Evolutionary conservation across 345 rosid genomes (phyloP).

Genomic region (Odontarrhena argentea): DNA sequence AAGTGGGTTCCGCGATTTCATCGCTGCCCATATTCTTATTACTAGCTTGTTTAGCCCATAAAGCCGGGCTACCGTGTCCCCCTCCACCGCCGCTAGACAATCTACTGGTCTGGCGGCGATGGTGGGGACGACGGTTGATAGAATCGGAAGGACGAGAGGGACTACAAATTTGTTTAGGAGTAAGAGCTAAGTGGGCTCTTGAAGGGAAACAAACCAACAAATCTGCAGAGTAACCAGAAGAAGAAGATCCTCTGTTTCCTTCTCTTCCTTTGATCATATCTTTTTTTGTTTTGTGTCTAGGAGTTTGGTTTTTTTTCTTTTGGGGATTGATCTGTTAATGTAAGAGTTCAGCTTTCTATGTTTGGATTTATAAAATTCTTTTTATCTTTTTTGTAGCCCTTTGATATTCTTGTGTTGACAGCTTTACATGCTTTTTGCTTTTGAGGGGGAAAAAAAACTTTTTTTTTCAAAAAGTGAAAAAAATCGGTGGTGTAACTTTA

Average conservation of each 20-base stretch:
- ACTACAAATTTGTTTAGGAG: constrained; percentile 74
- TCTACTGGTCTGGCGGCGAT: constrained; percentile 47
- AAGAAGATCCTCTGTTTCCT: constrained; percentile 46
- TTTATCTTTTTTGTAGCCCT: constrained; percentile 20
- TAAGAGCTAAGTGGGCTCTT: constrained; percentile 65
- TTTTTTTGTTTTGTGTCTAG: constrained; percentile 20
- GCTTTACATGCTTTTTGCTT: constrained; percentile 41
- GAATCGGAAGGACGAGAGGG: constrained; percentile 59
- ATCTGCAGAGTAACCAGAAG: constrained; percentile 71
- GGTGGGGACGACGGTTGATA: constrained; percentile 50
- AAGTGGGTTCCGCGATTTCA: constrained; percentile 73
- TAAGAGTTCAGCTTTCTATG: constrained; percentile 38
- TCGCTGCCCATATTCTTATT: constrained; percentile 50
- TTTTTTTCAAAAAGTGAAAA: constrained; percentile 32
- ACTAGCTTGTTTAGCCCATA: constrained; percentile 61
- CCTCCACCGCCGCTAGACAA: constrained; percentile 32
- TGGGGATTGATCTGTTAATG: constrained; percentile 31
- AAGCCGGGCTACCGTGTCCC: constrained; percentile 53
- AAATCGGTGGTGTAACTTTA: constrained; percentile 34
- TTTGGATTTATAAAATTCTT: constrained; percentile 37
- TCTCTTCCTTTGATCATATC: constrained; percentile 74
- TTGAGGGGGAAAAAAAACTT: neutral
- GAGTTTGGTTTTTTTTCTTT: constrained; percentile 21
- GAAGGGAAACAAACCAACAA: constrained; percentile 90
- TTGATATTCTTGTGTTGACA: constrained; percentile 39